phyloP scores from a whole-genome alignment of 768 basidiomycete genomes.

The Tricholoma sp. region DNA sequence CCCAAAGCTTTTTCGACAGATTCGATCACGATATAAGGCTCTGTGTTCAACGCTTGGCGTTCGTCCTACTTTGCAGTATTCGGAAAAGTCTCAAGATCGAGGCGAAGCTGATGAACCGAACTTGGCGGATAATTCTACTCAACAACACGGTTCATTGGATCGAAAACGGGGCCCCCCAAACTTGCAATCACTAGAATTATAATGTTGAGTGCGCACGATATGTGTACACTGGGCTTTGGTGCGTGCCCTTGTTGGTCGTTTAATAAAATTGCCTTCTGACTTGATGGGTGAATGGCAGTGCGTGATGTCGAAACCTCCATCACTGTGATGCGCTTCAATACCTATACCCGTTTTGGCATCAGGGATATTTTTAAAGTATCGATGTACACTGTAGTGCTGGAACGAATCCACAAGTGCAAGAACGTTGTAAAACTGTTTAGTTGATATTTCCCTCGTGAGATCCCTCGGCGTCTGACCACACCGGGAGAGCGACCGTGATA shows the following conservation, averaged over 20 bases:
- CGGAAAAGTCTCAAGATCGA: conserved; percentile 20
- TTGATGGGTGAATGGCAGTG: not conserved
- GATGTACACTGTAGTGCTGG: too few species aligned
- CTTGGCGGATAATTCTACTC: conserved; percentile 5
- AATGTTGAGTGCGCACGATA: not conserved
- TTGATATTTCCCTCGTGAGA: too few species aligned
- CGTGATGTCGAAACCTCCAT: too few species aligned
- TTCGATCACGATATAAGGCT: conserved; percentile 81
- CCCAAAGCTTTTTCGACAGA: conserved; percentile 70
- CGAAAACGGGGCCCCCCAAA: conserved; percentile 4
- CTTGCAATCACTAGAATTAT: not conserved
- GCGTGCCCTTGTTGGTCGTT: too few species aligned
- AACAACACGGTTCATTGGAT: not conserved
- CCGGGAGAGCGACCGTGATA: too few species aligned
- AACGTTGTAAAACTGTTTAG: too few species aligned
- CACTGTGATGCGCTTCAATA: too few species aligned
- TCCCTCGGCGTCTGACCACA: too few species aligned
- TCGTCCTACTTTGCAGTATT: conserved; percentile 35
- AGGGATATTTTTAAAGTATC: too few species aligned
- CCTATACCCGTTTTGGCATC: too few species aligned
- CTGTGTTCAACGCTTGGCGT: conserved; percentile 82
- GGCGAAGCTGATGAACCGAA: conserved; percentile 10
- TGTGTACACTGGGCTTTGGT: too few species aligned
- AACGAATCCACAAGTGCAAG: not conserved
- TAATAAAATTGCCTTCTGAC: not conserved